Evolutionary conservation across 2,329 filamentous ascomycete genomes (phyloP).

Genomic region (Colletotrichum musicola): DNA sequence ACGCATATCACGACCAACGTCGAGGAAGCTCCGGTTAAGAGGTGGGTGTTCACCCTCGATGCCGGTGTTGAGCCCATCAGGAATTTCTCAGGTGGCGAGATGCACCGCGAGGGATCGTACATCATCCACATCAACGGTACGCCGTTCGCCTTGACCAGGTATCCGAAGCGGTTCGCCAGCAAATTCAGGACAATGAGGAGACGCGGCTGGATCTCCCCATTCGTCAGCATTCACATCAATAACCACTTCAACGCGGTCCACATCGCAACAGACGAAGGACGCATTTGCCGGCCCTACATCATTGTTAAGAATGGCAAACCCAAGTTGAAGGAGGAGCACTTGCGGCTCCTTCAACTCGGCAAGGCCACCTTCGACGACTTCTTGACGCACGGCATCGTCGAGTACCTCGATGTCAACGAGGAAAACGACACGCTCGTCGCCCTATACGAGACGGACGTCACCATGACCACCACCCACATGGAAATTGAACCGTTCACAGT

Average conservation of each 20-base stretch:
- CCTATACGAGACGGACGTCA: conserved; percentile 88
- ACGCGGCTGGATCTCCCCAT: conserved; percentile 92
- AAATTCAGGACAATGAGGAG: conserved; percentile 89
- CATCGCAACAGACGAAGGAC: conserved; percentile 95
- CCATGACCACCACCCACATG: conserved; percentile 87
- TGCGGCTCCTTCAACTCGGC: conserved; percentile 85
- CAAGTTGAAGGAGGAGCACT: conserved; percentile 81
- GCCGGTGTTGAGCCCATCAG: conserved; percentile 84
- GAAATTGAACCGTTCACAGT: conserved; percentile 99
- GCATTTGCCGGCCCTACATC: conserved; percentile 95
- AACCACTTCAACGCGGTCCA: conserved; percentile 92
- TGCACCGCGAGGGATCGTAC: conserved; percentile 87
- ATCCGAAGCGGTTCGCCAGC: conserved; percentile 87
- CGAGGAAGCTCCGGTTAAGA: conserved; percentile 89
- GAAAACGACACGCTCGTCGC: conserved; percentile 97
- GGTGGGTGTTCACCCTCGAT: conserved; percentile 88
- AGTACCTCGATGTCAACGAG: conserved; percentile 98
- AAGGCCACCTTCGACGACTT: conserved; percentile 95
- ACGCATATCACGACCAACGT: conserved; percentile 98
- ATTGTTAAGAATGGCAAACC: conserved; percentile 91
- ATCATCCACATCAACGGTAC: conserved; percentile 97
- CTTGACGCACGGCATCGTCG: conserved; percentile 87
- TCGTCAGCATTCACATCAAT: conserved; percentile 97
- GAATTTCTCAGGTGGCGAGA: conserved; percentile 80
- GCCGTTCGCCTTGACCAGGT: conserved; percentile 86